Evolutionary conservation across 495 filamentous ascomycete genomes (phyloP), one percentile per base, ranked within the genome.

Genomic region (Lasiosphaeria miniovina): DNA sequence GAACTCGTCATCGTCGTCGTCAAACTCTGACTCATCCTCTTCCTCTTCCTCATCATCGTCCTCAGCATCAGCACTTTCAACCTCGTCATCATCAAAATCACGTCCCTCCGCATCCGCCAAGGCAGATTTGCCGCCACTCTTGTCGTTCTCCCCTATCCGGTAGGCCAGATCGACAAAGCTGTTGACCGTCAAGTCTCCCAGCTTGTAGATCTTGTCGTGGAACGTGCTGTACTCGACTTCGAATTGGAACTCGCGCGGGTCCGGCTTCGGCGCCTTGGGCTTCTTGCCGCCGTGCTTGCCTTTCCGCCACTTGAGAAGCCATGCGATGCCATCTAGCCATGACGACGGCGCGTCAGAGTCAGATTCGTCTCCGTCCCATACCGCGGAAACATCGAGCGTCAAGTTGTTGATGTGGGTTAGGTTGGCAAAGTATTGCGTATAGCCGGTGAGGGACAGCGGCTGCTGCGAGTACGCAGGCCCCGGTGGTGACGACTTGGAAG

Each of bases 391-490:
- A 7, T 68, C 61, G 49, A 68, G 57, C 4, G 62, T 66, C 43
- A 68, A 33, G 49, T 86, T 87, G 69, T 98, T 95, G 76, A 95
- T 87, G 59, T 81, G 74, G 0, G 95, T 97, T 3, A 99, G 76
- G 74, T 99, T 99, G 48, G 93, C 91, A 71, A 81, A 96, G 75
- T 95, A 97, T 65, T 99, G 94, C 4, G 85, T 92, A 68, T 89
- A 97, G 9, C 88, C 80, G 3, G 89, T 78, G 61, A 88, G 75
- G 0, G 89, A 87, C 32, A 96, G 77, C 0, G 90, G 74, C 69
- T 99, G 95, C 35, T 88, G 86, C 4, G 88, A 93, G 72, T 99
- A 98, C 4, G 90, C 95, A 0, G 94, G 94, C 2, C 94, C 94
- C 0, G 94, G 95, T 9, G 86, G 85, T 32, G 88, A 69, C 4